phyloP scores from a whole-genome alignment of 192 early-diverging fungal genomes.

The Geranomyces michiganensis region DNA sequence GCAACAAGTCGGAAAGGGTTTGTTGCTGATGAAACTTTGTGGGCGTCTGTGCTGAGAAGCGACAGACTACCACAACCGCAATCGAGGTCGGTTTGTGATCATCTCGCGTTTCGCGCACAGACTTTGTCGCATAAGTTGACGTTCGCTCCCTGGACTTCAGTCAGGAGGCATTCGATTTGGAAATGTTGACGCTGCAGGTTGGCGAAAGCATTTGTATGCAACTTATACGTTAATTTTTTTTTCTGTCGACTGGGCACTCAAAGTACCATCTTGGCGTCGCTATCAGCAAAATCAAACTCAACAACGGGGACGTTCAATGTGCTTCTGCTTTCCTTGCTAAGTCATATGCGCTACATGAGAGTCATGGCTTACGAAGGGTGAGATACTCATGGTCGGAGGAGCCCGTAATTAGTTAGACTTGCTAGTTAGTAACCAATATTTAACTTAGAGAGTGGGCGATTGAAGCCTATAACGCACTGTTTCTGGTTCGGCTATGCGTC shows the following conservation, averaged over 20 bases:
- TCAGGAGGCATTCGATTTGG: slow-evolving; percentile 73
- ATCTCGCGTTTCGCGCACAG: background rate
- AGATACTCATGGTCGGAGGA: background rate
- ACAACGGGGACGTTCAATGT: slow-evolving; percentile 70
- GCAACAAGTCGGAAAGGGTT: background rate
- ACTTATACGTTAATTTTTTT: background rate
- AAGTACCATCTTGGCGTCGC: background rate
- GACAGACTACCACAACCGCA: slow-evolving; percentile 19
- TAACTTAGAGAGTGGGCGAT: slow-evolving; percentile 57
- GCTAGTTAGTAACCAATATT: background rate
- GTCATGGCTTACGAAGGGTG: slow-evolving; percentile 42
- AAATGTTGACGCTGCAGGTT: slow-evolving; percentile 65
- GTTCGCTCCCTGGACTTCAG: slow-evolving; percentile 29
- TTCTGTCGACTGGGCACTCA: background rate
- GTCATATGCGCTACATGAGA: slow-evolving; percentile 57
- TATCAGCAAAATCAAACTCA: slow-evolving; percentile 63
- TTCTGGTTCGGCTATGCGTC: slow-evolving; percentile 63
- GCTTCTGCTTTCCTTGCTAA: slow-evolving; percentile 62
- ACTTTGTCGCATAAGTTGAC: background rate
- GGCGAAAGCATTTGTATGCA: slow-evolving; percentile 65
- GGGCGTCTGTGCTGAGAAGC: slow-evolving; percentile 8
- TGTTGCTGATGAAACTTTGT: slow-evolving; percentile 1
- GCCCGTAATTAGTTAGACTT: too few species aligned
- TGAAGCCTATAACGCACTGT: slow-evolving; percentile 69
- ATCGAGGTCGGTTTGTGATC: slow-evolving; percentile 18